Evolutionary conservation across 2,329 filamentous ascomycete species (phyloP).

Genomic region (Exophiala dermatitidis): DNA sequence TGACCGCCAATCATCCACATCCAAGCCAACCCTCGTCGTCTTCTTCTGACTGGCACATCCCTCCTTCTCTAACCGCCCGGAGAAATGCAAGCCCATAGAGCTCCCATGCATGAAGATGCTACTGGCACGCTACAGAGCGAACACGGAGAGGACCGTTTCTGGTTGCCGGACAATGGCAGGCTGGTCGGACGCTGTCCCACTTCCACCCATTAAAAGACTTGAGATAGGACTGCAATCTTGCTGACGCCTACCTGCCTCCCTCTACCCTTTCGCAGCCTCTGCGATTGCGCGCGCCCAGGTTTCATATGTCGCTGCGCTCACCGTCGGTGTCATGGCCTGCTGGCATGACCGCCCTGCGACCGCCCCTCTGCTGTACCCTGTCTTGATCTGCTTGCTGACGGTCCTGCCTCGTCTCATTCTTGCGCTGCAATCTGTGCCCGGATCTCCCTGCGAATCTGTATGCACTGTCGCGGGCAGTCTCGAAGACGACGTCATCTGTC

Average conservation of each 20-base stretch:
- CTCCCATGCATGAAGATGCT: background rate
- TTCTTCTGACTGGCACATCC: conserved; percentile 18
- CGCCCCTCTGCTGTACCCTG: conserved; percentile 8
- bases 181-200: background rate
- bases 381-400: conserved; percentile 13
- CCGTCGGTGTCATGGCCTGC: conserved; percentile 21
- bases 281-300: conserved; percentile 9
- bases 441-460: conserved; percentile 24
- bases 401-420: conserved; percentile 13
- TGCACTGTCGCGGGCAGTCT: conserved; percentile 31
- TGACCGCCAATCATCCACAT: conserved; percentile 12
- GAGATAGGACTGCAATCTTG: conserved; percentile 3
- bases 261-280: conserved; percentile 6
- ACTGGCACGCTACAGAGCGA: background rate
- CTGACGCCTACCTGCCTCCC: background rate
- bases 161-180: background rate
- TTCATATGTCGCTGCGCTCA: conserved; percentile 23
- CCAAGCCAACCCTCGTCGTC: conserved; percentile 7
- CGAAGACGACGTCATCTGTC: conserved; percentile 37
- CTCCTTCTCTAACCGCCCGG: conserved; percentile 19
- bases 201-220: conserved; percentile 1
- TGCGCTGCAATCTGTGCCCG: conserved; percentile 22
- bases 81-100: conserved; percentile 10
- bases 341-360: conserved; percentile 24
- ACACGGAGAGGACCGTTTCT: background rate